A percentile compares a stretch with the other conserved stretches of the same genome.
phyloP scores from a whole-genome alignment of 805 yeast genomes.

The Spathaspora passalidarum region DNA sequence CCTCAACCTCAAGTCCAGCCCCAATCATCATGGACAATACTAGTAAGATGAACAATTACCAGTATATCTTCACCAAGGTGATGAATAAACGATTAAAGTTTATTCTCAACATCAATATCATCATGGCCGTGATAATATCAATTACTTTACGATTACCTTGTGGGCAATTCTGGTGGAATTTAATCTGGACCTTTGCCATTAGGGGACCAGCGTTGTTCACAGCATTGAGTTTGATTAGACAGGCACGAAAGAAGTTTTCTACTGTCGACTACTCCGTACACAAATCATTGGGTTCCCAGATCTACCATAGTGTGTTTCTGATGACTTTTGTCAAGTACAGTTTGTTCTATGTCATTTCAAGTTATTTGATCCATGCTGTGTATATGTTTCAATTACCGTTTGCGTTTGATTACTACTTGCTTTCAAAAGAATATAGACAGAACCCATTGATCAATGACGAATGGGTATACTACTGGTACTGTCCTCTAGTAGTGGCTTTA shows the following conservation, averaged over 20 bases:
- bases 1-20: no score
- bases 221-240: slow-evolving; percentile 25
- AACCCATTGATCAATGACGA: slow-evolving; percentile 39
- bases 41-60: slow-evolving; percentile 12
- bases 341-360: slow-evolving; percentile 20
- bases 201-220: slow-evolving; percentile 30
- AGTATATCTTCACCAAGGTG: slow-evolving; percentile 26
- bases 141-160: slow-evolving; percentile 25
- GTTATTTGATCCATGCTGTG: slow-evolving; percentile 19
- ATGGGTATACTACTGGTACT: slow-evolving; percentile 51
- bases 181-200: slow-evolving; percentile 19
- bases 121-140: slow-evolving; percentile 25
- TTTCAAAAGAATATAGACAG: slow-evolving; percentile 38
- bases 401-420: slow-evolving; percentile 23
- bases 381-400: slow-evolving; percentile 28
- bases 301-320: slow-evolving; percentile 19
- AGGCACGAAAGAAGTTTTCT: slow-evolving; percentile 20
- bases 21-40: not conserved
- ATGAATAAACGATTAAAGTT: slow-evolving; percentile 32
- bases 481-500: slow-evolving; percentile 36
- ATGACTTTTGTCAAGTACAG: slow-evolving; percentile 15
- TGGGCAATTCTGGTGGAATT: slow-evolving; percentile 29
- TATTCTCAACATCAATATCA: slow-evolving; percentile 27
- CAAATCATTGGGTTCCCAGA: slow-evolving; percentile 33
- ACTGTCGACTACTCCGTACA: slow-evolving; percentile 30